Percentiles rank a stretch among this genome's conserved stretches.
These are phyloP conservation scores for Lipomyces yamanashiensis DNA, from an alignment of 805 yeast species.

Conservation along the genomic window DNA sequence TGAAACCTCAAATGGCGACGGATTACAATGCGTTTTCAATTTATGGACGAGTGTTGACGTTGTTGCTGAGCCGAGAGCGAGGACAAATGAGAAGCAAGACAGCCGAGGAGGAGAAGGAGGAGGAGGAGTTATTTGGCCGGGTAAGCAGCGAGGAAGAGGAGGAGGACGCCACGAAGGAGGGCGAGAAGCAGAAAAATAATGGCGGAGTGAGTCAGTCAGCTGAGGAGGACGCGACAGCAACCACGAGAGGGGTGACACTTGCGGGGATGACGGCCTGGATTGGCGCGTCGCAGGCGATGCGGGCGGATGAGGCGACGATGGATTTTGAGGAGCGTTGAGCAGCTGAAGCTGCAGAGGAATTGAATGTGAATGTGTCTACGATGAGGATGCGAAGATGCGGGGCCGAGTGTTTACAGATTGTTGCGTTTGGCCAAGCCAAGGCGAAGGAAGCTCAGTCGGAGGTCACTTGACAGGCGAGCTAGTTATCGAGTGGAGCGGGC, in stretches of 20 bases:
- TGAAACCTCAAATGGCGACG: slow-evolving; percentile 19
- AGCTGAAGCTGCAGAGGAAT: neutral
- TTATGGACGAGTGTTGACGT: slow-evolving; percentile 17
- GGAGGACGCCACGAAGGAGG: neutral
- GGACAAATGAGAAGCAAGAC: neutral
- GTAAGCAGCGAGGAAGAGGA: slow-evolving; percentile 7
- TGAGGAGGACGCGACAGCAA: neutral
- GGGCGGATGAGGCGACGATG: slow-evolving; percentile 6
- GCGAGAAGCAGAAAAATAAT: neutral
- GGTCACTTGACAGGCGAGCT: no score
- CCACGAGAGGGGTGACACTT: neutral
- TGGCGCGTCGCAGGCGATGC: slow-evolving; percentile 20
- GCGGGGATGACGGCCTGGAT: slow-evolving; percentile 25
- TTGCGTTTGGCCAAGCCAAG: no score
- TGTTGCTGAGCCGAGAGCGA: slow-evolving; percentile 9
- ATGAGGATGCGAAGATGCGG: no score
- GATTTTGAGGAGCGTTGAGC: slow-evolving; percentile 18
- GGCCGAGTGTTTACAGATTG: no score
- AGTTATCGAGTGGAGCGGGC: no score
- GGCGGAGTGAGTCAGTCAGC: no score
- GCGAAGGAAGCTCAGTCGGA: no score
- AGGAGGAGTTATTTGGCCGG: slow-evolving; percentile 5
- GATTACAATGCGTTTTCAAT: slow-evolving; percentile 12
- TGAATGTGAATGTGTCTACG: neutral
- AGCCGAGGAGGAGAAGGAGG: neutral